Conservation (phyloP, 2,329 filamentous ascomycete genomes). For the Phyllosticta citribraziliensis region DNA sequence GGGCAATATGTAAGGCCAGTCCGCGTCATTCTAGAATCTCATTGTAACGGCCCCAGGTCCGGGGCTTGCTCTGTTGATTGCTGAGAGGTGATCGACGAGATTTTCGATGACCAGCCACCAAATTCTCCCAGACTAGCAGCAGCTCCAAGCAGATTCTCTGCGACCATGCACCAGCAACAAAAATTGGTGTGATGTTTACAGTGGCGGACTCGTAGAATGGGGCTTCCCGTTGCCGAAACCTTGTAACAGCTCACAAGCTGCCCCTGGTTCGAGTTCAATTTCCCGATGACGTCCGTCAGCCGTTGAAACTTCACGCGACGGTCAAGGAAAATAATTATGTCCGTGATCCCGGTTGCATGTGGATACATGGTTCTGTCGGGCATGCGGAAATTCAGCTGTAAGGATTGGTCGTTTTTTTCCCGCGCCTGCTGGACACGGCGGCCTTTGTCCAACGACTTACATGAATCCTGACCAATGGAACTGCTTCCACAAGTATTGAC, state of each 20-base stretch:
- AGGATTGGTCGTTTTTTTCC: not conserved
- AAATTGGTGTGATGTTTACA: not conserved
- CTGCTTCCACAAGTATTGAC: not conserved
- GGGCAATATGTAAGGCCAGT: not conserved
- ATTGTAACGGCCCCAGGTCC: not conserved
- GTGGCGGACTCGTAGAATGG: not conserved
- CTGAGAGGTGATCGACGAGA: not conserved
- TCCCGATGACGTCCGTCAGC: not conserved
- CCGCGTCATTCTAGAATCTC: not conserved
- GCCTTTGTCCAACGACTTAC: not conserved
- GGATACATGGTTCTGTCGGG: not conserved
- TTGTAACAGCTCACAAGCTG: not conserved
- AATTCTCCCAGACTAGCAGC: not conserved
- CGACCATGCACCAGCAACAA: not conserved
- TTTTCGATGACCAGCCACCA: not conserved
- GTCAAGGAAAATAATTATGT: not conserved
- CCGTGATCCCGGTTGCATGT: not conserved
- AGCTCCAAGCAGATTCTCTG: not conserved
- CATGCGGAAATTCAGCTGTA: not conserved
- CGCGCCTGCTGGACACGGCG: not conserved
- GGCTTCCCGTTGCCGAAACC: not conserved
- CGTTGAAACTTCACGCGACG: not conserved
- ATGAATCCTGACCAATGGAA: not conserved
- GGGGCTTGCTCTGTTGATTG: not conserved
- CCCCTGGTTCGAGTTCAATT: not conserved